Evolutionary conservation across 1,139 yeast genomes (phyloP).

Genomic region (Kodamaea anthophila): DNA sequence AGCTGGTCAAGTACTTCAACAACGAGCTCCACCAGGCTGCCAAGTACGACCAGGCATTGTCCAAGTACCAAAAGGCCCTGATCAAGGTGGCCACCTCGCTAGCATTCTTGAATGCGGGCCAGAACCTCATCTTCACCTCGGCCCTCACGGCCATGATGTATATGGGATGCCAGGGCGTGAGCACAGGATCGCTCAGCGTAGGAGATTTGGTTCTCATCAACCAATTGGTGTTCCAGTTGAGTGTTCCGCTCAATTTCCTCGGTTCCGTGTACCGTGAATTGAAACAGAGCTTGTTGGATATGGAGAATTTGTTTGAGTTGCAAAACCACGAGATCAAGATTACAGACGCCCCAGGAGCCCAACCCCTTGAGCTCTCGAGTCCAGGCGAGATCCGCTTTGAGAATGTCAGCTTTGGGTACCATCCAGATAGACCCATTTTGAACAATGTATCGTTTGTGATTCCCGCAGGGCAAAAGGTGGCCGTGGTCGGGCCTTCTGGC

Average conservation of each 20-base stretch:
- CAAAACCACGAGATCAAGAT: constrained; percentile 71
- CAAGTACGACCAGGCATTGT: constrained; percentile 76
- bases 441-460: constrained; percentile 75
- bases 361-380: constrained; percentile 43
- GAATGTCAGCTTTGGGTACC: constrained; percentile 90
- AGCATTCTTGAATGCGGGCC: constrained; percentile 88
- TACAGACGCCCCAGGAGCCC: constrained; percentile 55
- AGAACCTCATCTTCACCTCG: constrained; percentile 80
- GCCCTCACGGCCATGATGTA: constrained; percentile 98
- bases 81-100: constrained; percentile 89
- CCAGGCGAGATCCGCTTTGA: constrained; percentile 81
- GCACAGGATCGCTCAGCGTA: constrained; percentile 74
- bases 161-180: constrained; percentile 95
- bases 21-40: constrained; percentile 73
- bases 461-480: constrained; percentile 88
- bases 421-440: constrained; percentile 80
- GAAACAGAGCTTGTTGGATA: constrained; percentile 85
- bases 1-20: constrained; percentile 90
- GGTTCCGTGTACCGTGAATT: constrained; percentile 95
- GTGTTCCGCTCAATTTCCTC: constrained; percentile 87
- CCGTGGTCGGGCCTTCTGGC: constrained; percentile 93
- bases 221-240: constrained; percentile 90
- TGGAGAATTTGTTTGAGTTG: constrained; percentile 83
- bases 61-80: constrained; percentile 71
- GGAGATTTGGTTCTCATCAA: constrained; percentile 96